phyloP scores from a whole-genome alignment of 305 asterid genomes.

The Rubia tinctorum region DNA sequence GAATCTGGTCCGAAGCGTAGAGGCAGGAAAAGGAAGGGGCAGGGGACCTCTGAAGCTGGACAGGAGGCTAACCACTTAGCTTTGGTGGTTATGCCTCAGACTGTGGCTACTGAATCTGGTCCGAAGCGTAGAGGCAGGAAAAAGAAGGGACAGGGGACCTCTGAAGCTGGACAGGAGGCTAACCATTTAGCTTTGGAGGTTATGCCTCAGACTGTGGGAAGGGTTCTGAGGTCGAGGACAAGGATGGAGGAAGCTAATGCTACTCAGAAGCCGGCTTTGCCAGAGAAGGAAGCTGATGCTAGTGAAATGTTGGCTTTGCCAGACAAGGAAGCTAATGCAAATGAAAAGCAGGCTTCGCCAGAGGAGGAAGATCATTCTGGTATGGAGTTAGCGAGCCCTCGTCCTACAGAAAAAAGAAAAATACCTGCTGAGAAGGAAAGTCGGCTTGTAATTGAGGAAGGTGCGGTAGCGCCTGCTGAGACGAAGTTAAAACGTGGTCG shows the following conservation, averaged over 20 bases:
- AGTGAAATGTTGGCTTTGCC: neutral
- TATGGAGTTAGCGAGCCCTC: neutral
- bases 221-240: conserved; percentile 84
- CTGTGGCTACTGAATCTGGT: conserved; percentile 2
- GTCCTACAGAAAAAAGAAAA: neutral
- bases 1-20: conserved; percentile 11
- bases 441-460: conserved; percentile 17
- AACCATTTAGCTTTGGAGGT: conserved; percentile 22
- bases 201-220: conserved; percentile 31
- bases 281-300: neutral
- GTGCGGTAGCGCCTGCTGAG: conserved; percentile 1
- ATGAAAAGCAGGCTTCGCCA: conserved; percentile 18
- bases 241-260: conserved; percentile 26
- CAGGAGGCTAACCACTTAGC: conserved; percentile 25
- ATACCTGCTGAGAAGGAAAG: conserved; percentile 6
- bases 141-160: conserved; percentile 20
- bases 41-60: conserved; percentile 17
- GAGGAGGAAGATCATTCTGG: conserved; percentile 9
- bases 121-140: conserved; percentile 27
- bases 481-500: conserved; percentile 24
- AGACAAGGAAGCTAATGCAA: conserved; percentile 7
- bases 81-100: conserved; percentile 29
- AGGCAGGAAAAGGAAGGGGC: conserved; percentile 29
- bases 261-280: neutral
- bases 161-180: conserved; percentile 28